phyloP scores from a whole-genome alignment of 2,329 filamentous ascomycete genomes.

The Ambrosiella beaveri region DNA sequence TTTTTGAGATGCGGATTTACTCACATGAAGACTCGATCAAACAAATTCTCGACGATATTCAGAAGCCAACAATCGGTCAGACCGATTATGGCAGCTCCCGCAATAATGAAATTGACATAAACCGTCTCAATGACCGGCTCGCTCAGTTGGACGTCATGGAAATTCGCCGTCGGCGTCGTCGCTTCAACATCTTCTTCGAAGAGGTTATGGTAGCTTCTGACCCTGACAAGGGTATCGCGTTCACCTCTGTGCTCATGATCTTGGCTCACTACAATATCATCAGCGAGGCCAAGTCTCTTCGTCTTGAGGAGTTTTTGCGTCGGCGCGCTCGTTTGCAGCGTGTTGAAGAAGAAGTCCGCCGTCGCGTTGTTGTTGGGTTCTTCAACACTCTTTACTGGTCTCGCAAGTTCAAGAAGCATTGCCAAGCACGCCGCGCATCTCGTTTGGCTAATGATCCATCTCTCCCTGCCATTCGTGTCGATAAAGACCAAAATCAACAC shows the following conservation, averaged over 20 bases:
- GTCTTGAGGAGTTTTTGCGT: constrained; percentile 84
- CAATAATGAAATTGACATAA: constrained; percentile 49
- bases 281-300: constrained; percentile 88
- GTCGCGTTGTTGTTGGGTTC: constrained; percentile 81
- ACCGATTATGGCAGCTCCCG: neutral
- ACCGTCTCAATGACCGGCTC: constrained; percentile 57
- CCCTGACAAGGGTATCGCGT: constrained; percentile 74
- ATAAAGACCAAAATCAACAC: constrained; percentile 47
- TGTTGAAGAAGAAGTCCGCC: constrained; percentile 83
- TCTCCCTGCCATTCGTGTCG: constrained; percentile 79
- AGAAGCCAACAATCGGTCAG: constrained; percentile 16
- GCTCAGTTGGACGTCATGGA: constrained; percentile 54
- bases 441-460: constrained; percentile 65
- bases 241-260: constrained; percentile 85
- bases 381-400: constrained; percentile 90
- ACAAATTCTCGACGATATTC: constrained; percentile 74
- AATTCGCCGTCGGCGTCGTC: constrained; percentile 56
- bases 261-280: constrained; percentile 98
- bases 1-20: constrained; percentile 96
- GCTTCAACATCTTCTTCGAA: constrained; percentile 91
- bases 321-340: constrained; percentile 79
- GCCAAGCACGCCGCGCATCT: constrained; percentile 54
- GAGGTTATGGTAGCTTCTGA: constrained; percentile 91
- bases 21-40: constrained; percentile 74
- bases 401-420: constrained; percentile 58